A percentile compares a stretch with the other conserved stretches of the same genome.
These are phyloP conservation scores for Penicillium flavigenum DNA, from an alignment of 495 filamentous ascomycete species.

Conservation along the genomic window DNA sequence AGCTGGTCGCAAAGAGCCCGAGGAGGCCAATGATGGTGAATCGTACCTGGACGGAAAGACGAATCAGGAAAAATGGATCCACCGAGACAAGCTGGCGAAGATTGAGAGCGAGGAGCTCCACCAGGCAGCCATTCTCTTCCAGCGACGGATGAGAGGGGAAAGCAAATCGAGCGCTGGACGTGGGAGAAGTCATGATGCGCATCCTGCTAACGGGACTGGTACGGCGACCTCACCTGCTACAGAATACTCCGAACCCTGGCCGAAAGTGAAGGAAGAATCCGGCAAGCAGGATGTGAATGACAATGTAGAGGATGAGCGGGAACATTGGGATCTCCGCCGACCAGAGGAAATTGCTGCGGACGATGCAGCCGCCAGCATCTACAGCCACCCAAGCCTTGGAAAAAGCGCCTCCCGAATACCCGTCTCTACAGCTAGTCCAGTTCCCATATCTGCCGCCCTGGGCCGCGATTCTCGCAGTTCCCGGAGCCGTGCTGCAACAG, in stretches of 20 bases:
- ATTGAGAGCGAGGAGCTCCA: constrained; percentile 94
- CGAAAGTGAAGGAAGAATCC: constrained; percentile 39
- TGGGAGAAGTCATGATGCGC: constrained; percentile 53
- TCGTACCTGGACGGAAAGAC: constrained; percentile 20
- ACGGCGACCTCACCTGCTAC: constrained; percentile 32
- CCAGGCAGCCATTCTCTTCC: constrained; percentile 74
- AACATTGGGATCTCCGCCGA: constrained; percentile 69
- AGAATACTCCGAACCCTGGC: constrained; percentile 43
- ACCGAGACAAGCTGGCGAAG: constrained; percentile 88
- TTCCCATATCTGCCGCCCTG: constrained; percentile 57
- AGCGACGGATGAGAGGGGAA: constrained; percentile 56
- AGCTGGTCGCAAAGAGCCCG: constrained; percentile 30
- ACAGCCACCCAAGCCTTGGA: constrained; percentile 44
- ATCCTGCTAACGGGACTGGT: constrained; percentile 30
- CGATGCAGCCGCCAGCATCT: constrained; percentile 41
- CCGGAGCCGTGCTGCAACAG: constrained; percentile 55
- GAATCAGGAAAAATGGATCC: constrained; percentile 74
- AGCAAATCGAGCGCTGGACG: constrained; percentile 58
- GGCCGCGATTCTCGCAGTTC: constrained; percentile 69
- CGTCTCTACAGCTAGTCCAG: constrained; percentile 70
- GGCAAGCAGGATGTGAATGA: constrained; percentile 42
- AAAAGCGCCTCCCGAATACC: constrained; percentile 76
- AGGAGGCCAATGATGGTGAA: constrained; percentile 20
- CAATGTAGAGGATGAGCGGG: constrained; percentile 31
- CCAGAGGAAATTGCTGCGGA: constrained; percentile 80